phyloP scores from a whole-genome alignment of 495 filamentous ascomycete species.

The Penicillium herquei region DNA sequence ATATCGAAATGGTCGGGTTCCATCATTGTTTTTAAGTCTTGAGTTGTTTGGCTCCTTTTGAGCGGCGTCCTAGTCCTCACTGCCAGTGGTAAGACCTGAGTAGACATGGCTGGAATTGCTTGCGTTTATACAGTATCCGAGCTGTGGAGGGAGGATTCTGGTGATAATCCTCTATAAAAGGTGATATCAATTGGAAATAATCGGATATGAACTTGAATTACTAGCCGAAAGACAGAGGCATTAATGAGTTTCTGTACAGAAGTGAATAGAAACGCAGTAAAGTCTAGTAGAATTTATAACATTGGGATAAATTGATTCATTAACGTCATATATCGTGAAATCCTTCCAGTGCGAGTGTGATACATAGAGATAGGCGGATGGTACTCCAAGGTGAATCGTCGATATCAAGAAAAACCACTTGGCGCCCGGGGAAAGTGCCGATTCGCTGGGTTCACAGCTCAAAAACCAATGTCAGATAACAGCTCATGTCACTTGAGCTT shows the following conservation, averaged over 20 bases:
- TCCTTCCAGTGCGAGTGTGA: neutral
- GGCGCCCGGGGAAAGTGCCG: neutral
- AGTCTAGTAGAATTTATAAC: neutral
- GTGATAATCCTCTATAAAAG: too few species aligned
- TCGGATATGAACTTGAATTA: too few species aligned
- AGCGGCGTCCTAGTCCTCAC: too few species aligned
- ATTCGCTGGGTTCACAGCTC: slow-evolving; percentile 1
- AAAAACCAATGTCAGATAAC: neutral
- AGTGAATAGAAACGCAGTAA: neutral
- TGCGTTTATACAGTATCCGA: neutral
- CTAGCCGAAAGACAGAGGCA: too few species aligned
- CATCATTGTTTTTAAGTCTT: too few species aligned
- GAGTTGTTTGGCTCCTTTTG: too few species aligned
- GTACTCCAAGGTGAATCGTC: neutral
- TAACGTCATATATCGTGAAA: slow-evolving; percentile 3
- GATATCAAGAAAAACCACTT: neutral
- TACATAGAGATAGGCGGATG: too few species aligned
- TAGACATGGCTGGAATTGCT: neutral
- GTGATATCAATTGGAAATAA: too few species aligned
- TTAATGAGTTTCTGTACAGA: neutral
- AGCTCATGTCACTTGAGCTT: slow-evolving; percentile 1
- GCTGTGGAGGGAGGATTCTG: too few species aligned
- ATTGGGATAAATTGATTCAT: neutral
- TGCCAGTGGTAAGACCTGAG: too few species aligned
- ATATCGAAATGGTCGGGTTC: neutral